phyloP scores from a whole-genome alignment of 805 yeast species.

The Torulaspora gathmanii region DNA sequence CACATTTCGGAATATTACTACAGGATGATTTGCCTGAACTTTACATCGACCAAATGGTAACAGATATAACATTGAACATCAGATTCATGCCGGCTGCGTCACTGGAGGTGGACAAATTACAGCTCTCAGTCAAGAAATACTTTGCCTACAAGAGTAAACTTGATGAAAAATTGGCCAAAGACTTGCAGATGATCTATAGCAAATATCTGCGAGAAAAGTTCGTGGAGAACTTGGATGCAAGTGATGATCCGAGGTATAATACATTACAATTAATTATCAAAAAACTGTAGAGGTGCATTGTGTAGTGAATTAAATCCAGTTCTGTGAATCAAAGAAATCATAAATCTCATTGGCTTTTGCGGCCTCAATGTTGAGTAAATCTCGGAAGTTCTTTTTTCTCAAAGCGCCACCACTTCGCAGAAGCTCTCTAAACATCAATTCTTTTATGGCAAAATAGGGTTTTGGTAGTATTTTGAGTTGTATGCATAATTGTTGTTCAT shows the following conservation, averaged over 20 bases:
- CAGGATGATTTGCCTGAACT: slow-evolving; percentile 29
- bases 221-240: slow-evolving; percentile 26
- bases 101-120: slow-evolving; percentile 51
- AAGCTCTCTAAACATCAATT: slow-evolving; percentile 80
- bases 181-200: slow-evolving; percentile 37
- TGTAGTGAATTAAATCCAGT: slow-evolving; percentile 54
- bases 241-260: slow-evolving; percentile 29
- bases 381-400: slow-evolving; percentile 82
- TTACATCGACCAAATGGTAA: slow-evolving; percentile 39
- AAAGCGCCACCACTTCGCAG: slow-evolving; percentile 77
- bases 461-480: slow-evolving; percentile 83
- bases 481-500: slow-evolving; percentile 81
- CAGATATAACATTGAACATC: slow-evolving; percentile 64
- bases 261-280: slow-evolving; percentile 34
- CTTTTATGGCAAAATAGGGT: slow-evolving; percentile 90
- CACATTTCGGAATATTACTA: slow-evolving; percentile 36
- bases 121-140: slow-evolving; percentile 66
- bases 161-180: slow-evolving; percentile 33
- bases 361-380: slow-evolving; percentile 76
- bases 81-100: slow-evolving; percentile 45
- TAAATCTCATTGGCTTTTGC: slow-evolving; percentile 81
- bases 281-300: slow-evolving; percentile 23
- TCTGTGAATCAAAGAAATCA: slow-evolving; percentile 89
- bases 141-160: slow-evolving; percentile 51
- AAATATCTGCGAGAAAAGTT: slow-evolving; percentile 34